Conservation (phyloP, 441 rosid genomes). For the Pelargonium myrrhifolium region DNA sequence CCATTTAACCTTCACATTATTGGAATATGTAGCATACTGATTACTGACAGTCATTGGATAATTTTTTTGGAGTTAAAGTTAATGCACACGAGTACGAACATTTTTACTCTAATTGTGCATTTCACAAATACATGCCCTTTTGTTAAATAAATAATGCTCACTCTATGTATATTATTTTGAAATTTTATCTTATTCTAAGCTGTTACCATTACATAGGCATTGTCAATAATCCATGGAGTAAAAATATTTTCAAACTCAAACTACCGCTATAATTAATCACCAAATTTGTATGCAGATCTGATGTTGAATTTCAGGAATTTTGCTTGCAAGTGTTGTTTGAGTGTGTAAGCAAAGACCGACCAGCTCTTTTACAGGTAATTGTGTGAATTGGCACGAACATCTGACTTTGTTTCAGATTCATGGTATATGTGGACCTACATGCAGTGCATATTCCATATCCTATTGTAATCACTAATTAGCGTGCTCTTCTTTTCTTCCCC, state of each 20-base stretch:
- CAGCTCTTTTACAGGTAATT: conserved; percentile 84
- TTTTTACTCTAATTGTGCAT: neutral
- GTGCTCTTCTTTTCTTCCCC: neutral
- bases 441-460: neutral
- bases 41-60: neutral
- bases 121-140: neutral
- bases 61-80: neutral
- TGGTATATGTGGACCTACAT: neutral
- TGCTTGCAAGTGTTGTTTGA: conserved; percentile 93
- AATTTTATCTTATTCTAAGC: no score
- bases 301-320: conserved; percentile 83
- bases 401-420: neutral
- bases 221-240: conserved; percentile 5
- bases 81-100: neutral
- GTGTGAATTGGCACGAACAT: conserved; percentile 2
- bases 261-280: neutral
- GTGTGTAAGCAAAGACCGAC: conserved; percentile 95
- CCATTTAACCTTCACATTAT: neutral
- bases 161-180: neutral
- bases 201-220: neutral
- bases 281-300: conserved; percentile 48
- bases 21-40: no score
- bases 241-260: neutral
- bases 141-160: neutral
- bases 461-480: neutral